Base-by-base conservation (phyloP, 805 yeast species). In the Phaffomyces antillensis region DNA sequence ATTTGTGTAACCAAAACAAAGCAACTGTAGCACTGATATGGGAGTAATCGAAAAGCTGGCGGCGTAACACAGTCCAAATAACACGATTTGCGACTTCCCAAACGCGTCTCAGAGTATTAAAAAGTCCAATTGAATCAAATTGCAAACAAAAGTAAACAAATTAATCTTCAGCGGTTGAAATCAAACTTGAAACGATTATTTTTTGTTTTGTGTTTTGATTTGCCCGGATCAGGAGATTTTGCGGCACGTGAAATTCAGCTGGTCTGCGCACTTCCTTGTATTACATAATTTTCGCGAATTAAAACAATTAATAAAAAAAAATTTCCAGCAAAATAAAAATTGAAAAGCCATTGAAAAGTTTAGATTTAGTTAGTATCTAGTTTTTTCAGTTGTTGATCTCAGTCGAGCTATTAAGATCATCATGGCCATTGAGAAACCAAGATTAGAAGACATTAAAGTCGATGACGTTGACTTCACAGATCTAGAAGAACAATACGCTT, bases 391-490 rank as follows among this genome's bases (percentile, higher is more conserved):
- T 20, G 12, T 35, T 11, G 5, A 17, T 13, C 11, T 20, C 25
- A 35, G 8, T 20, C 25, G 26, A 6, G n/a, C 13, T 35, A 15
- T 35, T 15, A 17, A 12, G 13, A 23, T 17, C 12, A 35, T 11
- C 4, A 52, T 49, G 53, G 52, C 42, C 28, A 51, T 63, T 42
- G 63, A 56, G 41, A 65, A 61, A 41, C 67, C 73, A 32, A 66
- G 55, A 39, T 41, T 71, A 43, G 74, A 71, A 49, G 77, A 73
- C 45, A 71, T 72, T 52, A 68, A 67, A 17, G 70, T 84, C 47
- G 85, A 83, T 54, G 82, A 82, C 52, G 68, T 86, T 56, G 91
- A 84, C 63, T 89, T 86, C 68, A 69, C 87, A 49, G 97, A 90
- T 63, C 73, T 91, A 60, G 97, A 91, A 64, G 80, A 75, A 46